phyloP scores from a whole-genome alignment of 2,329 filamentous ascomycete species.

The Ophiostoma fasciatum region DNA sequence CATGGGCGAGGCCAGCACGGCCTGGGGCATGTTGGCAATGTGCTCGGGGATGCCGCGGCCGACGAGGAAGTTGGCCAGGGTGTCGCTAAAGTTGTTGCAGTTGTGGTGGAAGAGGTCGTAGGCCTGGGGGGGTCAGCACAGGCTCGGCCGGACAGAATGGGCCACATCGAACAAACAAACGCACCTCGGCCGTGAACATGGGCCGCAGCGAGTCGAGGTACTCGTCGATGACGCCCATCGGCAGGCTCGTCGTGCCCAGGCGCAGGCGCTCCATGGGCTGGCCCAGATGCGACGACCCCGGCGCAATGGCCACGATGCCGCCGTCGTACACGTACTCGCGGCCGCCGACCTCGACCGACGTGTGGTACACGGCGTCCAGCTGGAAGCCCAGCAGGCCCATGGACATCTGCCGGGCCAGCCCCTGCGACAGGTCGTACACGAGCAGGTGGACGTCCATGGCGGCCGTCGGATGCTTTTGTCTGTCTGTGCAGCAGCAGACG shows the following conservation, averaged over 20 bases:
- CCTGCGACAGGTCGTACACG: slow-evolving; percentile 63
- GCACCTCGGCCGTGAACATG: slow-evolving; percentile 65
- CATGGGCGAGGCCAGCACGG: slow-evolving; percentile 73
- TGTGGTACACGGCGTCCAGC: slow-evolving; percentile 92
- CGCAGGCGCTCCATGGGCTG: slow-evolving; percentile 60
- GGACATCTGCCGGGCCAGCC: slow-evolving; percentile 40
- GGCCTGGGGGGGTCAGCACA: too few relatives aligned
- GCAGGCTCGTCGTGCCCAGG: slow-evolving; percentile 64
- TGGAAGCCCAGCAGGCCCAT: slow-evolving; percentile 37
- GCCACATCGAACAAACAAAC: too few relatives aligned
- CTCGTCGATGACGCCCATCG: slow-evolving; percentile 68
- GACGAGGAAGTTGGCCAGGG: slow-evolving; percentile 76
- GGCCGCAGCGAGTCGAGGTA: slow-evolving; percentile 73
- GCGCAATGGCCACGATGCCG: slow-evolving; percentile 66
- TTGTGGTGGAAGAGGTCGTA: slow-evolving; percentile 88
- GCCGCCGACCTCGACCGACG: slow-evolving; percentile 70
- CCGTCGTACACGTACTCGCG: slow-evolving; percentile 85
- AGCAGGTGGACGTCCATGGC: slow-evolving; percentile 72
- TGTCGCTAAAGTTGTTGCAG: slow-evolving; percentile 95
- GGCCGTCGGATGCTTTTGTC: too few relatives aligned
- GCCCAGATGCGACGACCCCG: slow-evolving; percentile 78
- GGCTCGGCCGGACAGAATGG: too few relatives aligned
- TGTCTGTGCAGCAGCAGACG: too few relatives aligned
- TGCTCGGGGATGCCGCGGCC: slow-evolving; percentile 79
- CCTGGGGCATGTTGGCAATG: slow-evolving; percentile 72